phyloP scores from a whole-genome alignment of 805 yeast species.

The Wickerhamiella occidentalis region DNA sequence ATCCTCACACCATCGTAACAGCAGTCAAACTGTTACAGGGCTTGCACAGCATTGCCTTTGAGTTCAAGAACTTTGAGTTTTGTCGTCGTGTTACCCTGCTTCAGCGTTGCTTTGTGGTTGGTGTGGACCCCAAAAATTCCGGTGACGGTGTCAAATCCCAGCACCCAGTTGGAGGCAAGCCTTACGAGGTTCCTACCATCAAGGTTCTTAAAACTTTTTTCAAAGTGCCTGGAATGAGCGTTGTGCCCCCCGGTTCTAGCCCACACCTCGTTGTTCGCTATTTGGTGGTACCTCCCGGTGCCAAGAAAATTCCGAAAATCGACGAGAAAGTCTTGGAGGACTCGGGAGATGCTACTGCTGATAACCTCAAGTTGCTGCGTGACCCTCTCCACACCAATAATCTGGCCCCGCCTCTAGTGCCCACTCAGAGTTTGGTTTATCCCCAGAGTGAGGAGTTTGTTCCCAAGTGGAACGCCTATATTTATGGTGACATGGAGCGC shows the following conservation, averaged over 20 bases:
- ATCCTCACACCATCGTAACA: conserved; percentile 45
- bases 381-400: conserved; percentile 59
- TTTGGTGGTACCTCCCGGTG: conserved; percentile 59
- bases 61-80: conserved; percentile 62
- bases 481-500: conserved; percentile 64
- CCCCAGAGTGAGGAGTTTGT: conserved; percentile 38
- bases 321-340: conserved; percentile 19
- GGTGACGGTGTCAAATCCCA: conserved; percentile 59
- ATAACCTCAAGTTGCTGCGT: conserved; percentile 32
- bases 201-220: conserved; percentile 60
- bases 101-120: conserved; percentile 63
- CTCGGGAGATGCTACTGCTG: conserved; percentile 15
- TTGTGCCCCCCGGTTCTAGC: conserved; percentile 57
- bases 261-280: conserved; percentile 69
- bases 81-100: conserved; percentile 50
- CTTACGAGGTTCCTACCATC: conserved; percentile 57
- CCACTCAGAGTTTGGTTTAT: conserved; percentile 61
- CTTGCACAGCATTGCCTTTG: conserved; percentile 67
- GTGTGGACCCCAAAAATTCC: conserved; percentile 41
- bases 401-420: conserved; percentile 57
- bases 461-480: conserved; percentile 53
- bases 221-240: conserved; percentile 74
- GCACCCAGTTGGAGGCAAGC: conserved; percentile 27
- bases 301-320: conserved; percentile 17
- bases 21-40: conserved; percentile 59